Evolutionary conservation across 78 protist genomes (phyloP).

Genomic region (Acrasis kona): DNA sequence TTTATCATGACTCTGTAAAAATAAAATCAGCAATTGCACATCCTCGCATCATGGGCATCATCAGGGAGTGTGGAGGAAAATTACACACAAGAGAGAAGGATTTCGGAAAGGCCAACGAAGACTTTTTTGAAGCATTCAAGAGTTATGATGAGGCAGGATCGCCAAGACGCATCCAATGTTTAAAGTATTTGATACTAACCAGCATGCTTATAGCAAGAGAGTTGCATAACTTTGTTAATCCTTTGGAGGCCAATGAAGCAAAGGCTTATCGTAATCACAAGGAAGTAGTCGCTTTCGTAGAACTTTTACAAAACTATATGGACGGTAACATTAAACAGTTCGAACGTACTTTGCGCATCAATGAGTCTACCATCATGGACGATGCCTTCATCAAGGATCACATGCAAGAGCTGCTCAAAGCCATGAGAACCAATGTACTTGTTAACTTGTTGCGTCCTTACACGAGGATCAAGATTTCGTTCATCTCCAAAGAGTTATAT

Average conservation of each 20-base stretch:
- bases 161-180: conserved; percentile 69
- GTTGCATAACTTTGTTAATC: conserved; percentile 65
- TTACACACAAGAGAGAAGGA: conserved; percentile 78
- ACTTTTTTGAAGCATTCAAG: conserved; percentile 96
- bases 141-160: conserved; percentile 81
- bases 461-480: conserved; percentile 69
- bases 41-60: conserved; percentile 89
- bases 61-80: conserved; percentile 91
- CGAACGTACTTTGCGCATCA: conserved; percentile 56
- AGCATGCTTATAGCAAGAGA: conserved; percentile 80
- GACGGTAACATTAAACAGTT: conserved; percentile 66
- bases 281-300: conserved; percentile 81
- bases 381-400: conserved; percentile 77
- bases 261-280: conserved; percentile 83
- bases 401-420: conserved; percentile 57
- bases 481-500: conserved; percentile 68
- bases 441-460: conserved; percentile 79
- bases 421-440: conserved; percentile 32
- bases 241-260: conserved; percentile 85
- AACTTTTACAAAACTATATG: conserved; percentile 38
- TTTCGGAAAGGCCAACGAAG: conserved; percentile 73
- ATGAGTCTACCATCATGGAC: conserved; percentile 54
- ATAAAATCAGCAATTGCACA: conserved; percentile 84
- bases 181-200: conserved; percentile 47
- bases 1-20: conserved; percentile 47